A percentile compares a stretch with the other conserved stretches of the same genome.
Evolutionary conservation across 441 rosid species (phyloP).

Genomic region (Populus hybrid): DNA sequence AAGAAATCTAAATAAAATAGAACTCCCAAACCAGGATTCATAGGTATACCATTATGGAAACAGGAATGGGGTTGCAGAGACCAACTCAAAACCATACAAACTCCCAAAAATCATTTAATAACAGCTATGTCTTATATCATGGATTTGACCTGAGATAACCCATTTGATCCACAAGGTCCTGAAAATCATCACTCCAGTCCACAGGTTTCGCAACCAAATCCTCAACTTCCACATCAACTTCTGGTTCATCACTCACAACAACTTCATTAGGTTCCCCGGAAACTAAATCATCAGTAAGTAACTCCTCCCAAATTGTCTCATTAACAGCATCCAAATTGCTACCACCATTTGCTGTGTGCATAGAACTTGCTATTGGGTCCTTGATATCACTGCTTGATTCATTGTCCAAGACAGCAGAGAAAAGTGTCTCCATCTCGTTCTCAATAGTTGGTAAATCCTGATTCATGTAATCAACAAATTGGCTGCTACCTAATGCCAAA

Average conservation of each 20-base stretch:
- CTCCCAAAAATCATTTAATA: neutral
- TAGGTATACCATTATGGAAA: slow-evolving; percentile 25
- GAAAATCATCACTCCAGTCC: slow-evolving; percentile 47
- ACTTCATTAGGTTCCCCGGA: slow-evolving; percentile 26
- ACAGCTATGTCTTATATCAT: slow-evolving; percentile 23
- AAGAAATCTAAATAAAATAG: neutral
- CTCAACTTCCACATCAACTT: slow-evolving; percentile 49
- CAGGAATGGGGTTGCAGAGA: slow-evolving; percentile 35
- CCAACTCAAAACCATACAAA: slow-evolving; percentile 24
- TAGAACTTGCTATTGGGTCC: slow-evolving; percentile 19
- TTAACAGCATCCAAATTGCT: slow-evolving; percentile 25
- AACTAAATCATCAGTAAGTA: slow-evolving; percentile 37
- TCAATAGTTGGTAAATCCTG: slow-evolving; percentile 26
- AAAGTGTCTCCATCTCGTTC: slow-evolving; percentile 43
- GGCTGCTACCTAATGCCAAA: slow-evolving; percentile 9
- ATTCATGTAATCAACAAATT: slow-evolving; percentile 11
- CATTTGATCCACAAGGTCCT: slow-evolving; percentile 63
- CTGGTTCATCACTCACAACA: slow-evolving; percentile 27
- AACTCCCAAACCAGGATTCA: neutral
- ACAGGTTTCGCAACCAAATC: slow-evolving; percentile 38
- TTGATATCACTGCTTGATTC: slow-evolving; percentile 37
- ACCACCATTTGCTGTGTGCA: slow-evolving; percentile 12
- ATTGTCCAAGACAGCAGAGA: slow-evolving; percentile 42
- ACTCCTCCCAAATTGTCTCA: slow-evolving; percentile 46
- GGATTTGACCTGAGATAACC: slow-evolving; percentile 52